phyloP scores from a whole-genome alignment of 768 basidiomycete species.

The Suillus decipiens region DNA sequence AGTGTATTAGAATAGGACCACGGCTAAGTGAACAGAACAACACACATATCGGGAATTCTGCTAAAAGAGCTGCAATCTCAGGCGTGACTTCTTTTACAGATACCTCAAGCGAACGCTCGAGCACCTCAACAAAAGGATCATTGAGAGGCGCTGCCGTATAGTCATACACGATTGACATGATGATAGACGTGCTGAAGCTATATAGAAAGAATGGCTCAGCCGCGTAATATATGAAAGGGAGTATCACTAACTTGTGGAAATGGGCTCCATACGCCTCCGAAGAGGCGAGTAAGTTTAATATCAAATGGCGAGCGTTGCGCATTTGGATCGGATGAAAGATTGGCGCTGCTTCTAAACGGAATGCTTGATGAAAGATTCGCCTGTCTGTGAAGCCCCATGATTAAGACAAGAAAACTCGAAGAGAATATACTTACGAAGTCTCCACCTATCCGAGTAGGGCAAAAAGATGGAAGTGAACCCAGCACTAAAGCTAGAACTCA shows the following conservation, averaged over 20 bases:
- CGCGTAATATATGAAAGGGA: background rate
- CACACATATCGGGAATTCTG: constrained; percentile 23
- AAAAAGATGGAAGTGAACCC: constrained; percentile 28
- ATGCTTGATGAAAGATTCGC: constrained; percentile 38
- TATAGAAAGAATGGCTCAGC: constrained; percentile 5
- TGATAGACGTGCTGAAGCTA: constrained; percentile 24
- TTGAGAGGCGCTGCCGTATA: constrained; percentile 19
- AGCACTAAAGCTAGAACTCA: constrained; percentile 20
- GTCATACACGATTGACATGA: constrained; percentile 29
- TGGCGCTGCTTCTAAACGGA: constrained; percentile 28
- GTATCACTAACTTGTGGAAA: constrained; percentile 18
- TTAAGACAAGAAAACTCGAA: background rate
- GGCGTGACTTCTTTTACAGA: constrained; percentile 19
- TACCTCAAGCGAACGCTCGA: constrained; percentile 17
- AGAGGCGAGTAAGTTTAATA: constrained; percentile 25
- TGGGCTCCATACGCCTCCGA: constrained; percentile 28
- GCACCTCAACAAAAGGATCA: constrained; percentile 22
- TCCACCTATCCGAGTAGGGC: constrained; percentile 31
- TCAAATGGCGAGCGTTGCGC: constrained; percentile 32
- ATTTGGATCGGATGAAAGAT: constrained; percentile 36
- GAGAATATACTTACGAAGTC: constrained; percentile 17
- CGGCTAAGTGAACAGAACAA: background rate
- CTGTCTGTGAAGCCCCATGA: constrained; percentile 14
- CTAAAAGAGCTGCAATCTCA: constrained; percentile 19
- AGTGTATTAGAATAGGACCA: background rate